Evolutionary conservation across 768 basidiomycete genomes (phyloP).

Genomic region (Chalciporus piperatus): DNA sequence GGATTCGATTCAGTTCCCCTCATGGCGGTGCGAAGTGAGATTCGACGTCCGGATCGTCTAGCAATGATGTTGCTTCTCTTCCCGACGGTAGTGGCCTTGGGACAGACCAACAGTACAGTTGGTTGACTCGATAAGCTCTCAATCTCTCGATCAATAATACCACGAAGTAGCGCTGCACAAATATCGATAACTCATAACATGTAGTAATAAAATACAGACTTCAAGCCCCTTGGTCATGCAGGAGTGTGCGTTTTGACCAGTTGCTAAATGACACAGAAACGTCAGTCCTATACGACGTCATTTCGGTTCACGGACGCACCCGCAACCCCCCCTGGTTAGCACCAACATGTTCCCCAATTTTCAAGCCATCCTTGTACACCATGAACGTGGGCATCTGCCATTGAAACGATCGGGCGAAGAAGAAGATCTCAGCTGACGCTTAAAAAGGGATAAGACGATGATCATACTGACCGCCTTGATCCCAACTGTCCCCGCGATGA

Average conservation of each 20-base stretch:
- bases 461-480: conserved; percentile 59
- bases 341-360: neutral
- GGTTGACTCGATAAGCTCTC: too few relatives aligned
- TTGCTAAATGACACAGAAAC: neutral
- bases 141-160: too few relatives aligned
- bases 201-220: too few relatives aligned
- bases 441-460: too few relatives aligned
- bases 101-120: too few relatives aligned
- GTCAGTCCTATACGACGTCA: neutral
- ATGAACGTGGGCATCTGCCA: conserved; percentile 22
- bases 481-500: conserved; percentile 48
- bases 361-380: neutral
- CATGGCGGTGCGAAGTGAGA: too few relatives aligned
- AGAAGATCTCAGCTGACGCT: neutral
- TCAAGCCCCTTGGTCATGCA: too few relatives aligned
- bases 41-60: neutral
- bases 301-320: conserved; percentile 1
- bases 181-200: too few relatives aligned
- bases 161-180: too few relatives aligned
- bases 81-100: too few relatives aligned
- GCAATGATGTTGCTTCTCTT: too few relatives aligned
- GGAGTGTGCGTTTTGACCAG: neutral
- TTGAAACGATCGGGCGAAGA: neutral
- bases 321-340: neutral
- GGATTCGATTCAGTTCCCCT: neutral